Evolutionary conservation across 1,284 basidiomycete species (phyloP), one percentile per base, ranked within the genome.

Genomic region (Fomitiporia mediterranea): DNA sequence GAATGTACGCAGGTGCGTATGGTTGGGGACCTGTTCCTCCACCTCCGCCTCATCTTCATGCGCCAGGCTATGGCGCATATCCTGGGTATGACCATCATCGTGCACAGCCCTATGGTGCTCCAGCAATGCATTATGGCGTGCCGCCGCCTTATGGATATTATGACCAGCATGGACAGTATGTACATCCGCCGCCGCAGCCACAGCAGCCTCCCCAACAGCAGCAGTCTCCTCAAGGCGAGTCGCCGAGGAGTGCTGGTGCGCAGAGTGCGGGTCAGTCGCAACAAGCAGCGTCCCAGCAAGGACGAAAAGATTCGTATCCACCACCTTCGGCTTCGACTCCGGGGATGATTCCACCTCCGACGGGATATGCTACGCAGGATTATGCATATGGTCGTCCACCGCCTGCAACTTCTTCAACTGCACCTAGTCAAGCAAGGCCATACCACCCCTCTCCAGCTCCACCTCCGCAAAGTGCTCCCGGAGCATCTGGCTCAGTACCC

Each of bases 41-140:
- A 34, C 34, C 44, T 28, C 40, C 44, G 30, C 62, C 63, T 28
- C 37, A 32, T 32, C 47, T 44, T n/a, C 30, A 48, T 21, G 42
- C 57, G 15, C 51, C 43, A 34, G 61, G 46, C 19, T 60, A 62
- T 34, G 51, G 49, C 28, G 51, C 47, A 38, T 60, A 60, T 32
- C 60, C 61, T 11, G 38, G 34, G 28, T 53, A 58, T 34, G 51
- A 55, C 38, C 52, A 53, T 43, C 59, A 61, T 32, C 43, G 27
- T 13, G 57, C 56, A 19, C 50, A 51, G 27, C 57, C 60, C 60
- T 53, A 60, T 55, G 39, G 51, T 25, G 43, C 55, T 3, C 69
- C 67, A 43, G 66, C 64, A 56, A 63, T 63, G 34, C 64, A 63
- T 44, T 42, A 65, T 38, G 59, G 64, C n/a, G 64, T 62, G 4